Conservation (phyloP, 169 alveolate species). For the Babesia gibsoni region DNA sequence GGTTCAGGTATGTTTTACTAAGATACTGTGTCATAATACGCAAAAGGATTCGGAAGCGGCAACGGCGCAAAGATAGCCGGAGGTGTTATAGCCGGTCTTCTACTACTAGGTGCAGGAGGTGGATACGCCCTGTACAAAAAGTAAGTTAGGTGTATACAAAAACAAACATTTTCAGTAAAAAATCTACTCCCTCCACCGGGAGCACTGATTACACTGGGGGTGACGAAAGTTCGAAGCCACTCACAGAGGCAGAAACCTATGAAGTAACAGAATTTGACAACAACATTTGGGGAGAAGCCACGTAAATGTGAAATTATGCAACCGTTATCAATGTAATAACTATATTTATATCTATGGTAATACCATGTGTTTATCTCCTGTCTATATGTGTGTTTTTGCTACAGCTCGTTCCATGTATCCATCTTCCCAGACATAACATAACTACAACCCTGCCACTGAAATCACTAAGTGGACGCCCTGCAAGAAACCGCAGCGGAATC, state of each 20-base stretch:
- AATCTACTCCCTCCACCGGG: slow-evolving; percentile 4
- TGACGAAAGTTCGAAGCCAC: slow-evolving; percentile 21
- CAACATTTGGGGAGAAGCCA: slow-evolving; percentile 65
- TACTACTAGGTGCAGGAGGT: slow-evolving; percentile 62
- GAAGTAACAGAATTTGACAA: slow-evolving; percentile 64
- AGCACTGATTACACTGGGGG: slow-evolving; percentile 37
- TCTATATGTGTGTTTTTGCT: background rate
- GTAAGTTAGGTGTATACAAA: background rate
- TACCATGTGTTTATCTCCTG: background rate
- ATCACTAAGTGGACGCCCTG: background rate
- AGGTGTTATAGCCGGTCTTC: slow-evolving; percentile 39
- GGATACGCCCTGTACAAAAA: slow-evolving; percentile 61
- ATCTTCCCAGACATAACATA: background rate
- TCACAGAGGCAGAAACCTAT: slow-evolving; percentile 58
- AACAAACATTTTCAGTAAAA: background rate
- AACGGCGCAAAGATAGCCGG: slow-evolving; percentile 63
- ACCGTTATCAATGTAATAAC: slow-evolving; percentile 10
- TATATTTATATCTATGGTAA: slow-evolving; percentile 15
- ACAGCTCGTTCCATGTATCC: background rate
- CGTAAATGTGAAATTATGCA: slow-evolving; percentile 1
- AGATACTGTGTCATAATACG: too few species aligned
- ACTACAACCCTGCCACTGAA: background rate
- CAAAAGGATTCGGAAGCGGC: too few species aligned
- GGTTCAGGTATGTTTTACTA: too few species aligned
- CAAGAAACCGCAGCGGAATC: background rate